phyloP scores from a whole-genome alignment of 441 rosid species.

The Syzygium syzygioides region DNA sequence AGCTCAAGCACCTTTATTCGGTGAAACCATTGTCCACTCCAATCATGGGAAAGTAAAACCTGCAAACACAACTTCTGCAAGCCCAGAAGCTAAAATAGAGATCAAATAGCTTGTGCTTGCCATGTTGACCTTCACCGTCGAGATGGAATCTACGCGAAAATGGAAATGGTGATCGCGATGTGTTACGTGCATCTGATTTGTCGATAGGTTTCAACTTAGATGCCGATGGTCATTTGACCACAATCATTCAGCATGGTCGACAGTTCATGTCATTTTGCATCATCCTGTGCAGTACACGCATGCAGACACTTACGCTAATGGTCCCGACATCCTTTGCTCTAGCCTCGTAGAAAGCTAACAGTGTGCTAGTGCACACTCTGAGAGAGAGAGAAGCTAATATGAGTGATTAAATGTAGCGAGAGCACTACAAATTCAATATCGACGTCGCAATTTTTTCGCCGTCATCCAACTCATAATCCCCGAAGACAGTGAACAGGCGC shows the following conservation, averaged over 20 bases:
- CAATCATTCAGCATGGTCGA: neutral
- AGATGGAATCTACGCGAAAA: neutral
- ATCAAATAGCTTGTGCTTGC: neutral
- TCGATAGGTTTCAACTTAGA: neutral
- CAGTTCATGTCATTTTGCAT: neutral
- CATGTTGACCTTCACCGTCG: neutral
- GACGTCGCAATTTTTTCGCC: neutral
- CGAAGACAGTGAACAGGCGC: neutral
- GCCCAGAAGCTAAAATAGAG: neutral
- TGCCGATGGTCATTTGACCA: neutral
- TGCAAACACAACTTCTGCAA: neutral
- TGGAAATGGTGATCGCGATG: neutral
- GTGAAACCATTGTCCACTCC: neutral
- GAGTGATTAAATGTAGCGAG: neutral
- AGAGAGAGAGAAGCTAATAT: neutral
- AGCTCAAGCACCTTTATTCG: neutral
- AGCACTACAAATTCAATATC: neutral
- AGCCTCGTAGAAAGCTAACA: neutral
- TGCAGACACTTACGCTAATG: neutral
- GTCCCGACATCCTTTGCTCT: neutral
- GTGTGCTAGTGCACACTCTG: neutral
- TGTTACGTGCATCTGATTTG: neutral
- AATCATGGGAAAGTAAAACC: neutral
- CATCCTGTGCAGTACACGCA: neutral
- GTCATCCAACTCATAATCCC: neutral